Base-by-base conservation (phyloP, 805 yeast genomes). In the Lipomyces anomalus region DNA sequence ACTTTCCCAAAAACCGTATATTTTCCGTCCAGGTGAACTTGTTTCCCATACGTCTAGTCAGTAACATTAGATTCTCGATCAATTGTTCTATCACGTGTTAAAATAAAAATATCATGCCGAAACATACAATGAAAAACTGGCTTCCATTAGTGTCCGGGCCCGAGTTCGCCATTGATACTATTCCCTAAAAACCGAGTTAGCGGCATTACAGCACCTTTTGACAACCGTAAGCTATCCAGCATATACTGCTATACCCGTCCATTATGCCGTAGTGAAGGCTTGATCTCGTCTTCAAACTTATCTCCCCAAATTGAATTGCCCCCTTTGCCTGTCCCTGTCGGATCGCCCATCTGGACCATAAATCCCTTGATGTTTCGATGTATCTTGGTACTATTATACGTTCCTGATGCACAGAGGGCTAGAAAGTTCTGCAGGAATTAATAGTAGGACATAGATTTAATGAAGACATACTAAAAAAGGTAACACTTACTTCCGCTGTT, bases 141-240 rank as follows among this genome's bases (percentile, higher is more conserved):
- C 75, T 68, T 4, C 77, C 78, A 59, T 73, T 74, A 56, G 78
- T 73, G 67, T 73, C 68, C 57, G 76, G 74, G 41, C 78, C 78
- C 35, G 75, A 70, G 53, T 73, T 74, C 50, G 78, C 78, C 78
- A 74, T 74, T 30, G 76, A 71, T 50, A 74, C 47, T 1, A 57
- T 45, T 7, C 65, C 65, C 67, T 64, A 28, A 16, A 13, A 16
- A 22, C 13, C 30, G 30, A 9, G 30, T 26, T 13, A 9, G 30
- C 30, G 30, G 30, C 9, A 13, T 13, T 13, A 26, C 30, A 4
- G 17, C 4, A 13, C 30, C 43, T 47, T 38, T 37, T 28, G 34
- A 44, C 1, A 30, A 34, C 11, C n/a, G n/a, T n/a, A n/a, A n/a
- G n/a, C n/a, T n/a, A n/a, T n/a, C 3, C n/a, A 16, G 30, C 20